Evolutionary conservation across 1,139 yeast genomes (phyloP).

Genomic region (Pichia sp.): DNA sequence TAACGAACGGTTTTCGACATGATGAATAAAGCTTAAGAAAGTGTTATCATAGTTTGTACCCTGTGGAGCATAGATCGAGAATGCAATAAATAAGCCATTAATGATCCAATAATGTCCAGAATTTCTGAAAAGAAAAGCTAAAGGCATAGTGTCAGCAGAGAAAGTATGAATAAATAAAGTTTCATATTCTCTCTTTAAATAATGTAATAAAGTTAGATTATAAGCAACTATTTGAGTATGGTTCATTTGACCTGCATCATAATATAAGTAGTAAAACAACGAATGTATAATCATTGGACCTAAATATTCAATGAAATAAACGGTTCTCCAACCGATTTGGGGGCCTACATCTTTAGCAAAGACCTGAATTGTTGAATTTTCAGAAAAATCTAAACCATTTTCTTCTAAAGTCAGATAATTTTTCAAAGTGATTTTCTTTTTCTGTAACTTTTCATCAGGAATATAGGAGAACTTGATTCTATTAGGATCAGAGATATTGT

Average conservation of each 20-base stretch:
- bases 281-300: slow-evolving; percentile 87
- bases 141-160: slow-evolving; percentile 88
- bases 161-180: slow-evolving; percentile 77
- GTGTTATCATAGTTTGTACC: background rate
- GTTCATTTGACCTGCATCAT: slow-evolving; percentile 37
- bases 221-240: slow-evolving; percentile 50
- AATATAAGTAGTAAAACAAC: slow-evolving; percentile 44
- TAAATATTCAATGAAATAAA: slow-evolving; percentile 75
- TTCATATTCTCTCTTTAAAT: slow-evolving; percentile 81
- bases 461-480: slow-evolving; percentile 35
- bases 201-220: slow-evolving; percentile 62
- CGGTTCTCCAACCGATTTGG: slow-evolving; percentile 88
- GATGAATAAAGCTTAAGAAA: slow-evolving; percentile 29
- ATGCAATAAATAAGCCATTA: slow-evolving; percentile 68
- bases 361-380: slow-evolving; percentile 33
- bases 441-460: slow-evolving; percentile 25
- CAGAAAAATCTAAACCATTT: slow-evolving; percentile 30
- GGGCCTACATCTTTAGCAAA: slow-evolving; percentile 86
- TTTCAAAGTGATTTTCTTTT: slow-evolving; percentile 33
- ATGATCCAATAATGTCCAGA: slow-evolving; percentile 87
- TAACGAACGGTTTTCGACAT: slow-evolving; percentile 30
- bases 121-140: slow-evolving; percentile 79
- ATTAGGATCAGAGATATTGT: slow-evolving; percentile 36
- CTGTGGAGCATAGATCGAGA: slow-evolving; percentile 62
- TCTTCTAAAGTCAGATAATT: slow-evolving; percentile 32